Evolutionary conservation across 495 filamentous ascomycete species (phyloP).

Genomic region (Aspergillus cavernicola): DNA sequence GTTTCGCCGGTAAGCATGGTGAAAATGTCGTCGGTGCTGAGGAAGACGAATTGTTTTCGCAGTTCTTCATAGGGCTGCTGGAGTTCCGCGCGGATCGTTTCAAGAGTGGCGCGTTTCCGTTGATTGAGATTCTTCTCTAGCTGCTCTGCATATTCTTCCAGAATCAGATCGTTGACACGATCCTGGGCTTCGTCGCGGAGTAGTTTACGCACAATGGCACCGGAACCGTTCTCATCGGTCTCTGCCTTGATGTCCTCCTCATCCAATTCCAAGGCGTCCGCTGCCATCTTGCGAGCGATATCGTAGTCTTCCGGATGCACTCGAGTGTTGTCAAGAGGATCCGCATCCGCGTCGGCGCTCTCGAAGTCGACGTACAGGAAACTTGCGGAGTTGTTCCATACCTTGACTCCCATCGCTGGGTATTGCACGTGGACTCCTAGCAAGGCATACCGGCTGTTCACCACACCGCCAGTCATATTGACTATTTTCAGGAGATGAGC

Average conservation of each 20-base stretch:
- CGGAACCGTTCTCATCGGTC: conserved; percentile 78
- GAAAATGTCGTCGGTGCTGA: conserved; percentile 80
- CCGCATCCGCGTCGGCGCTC: conserved; percentile 66
- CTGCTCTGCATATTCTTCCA: conserved; percentile 96
- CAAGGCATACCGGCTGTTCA: conserved; percentile 77
- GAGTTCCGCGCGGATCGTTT: conserved; percentile 92
- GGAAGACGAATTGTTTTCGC: conserved; percentile 69
- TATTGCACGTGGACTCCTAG: conserved; percentile 79
- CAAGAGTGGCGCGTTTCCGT: conserved; percentile 91
- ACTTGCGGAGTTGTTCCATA: conserved; percentile 95
- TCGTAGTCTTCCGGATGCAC: conserved; percentile 99
- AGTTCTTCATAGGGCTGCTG: conserved; percentile 92
- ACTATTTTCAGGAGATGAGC: conserved; percentile 84
- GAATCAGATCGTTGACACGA: conserved; percentile 90
- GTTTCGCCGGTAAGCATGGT: conserved; percentile 97
- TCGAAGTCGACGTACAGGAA: conserved; percentile 90
- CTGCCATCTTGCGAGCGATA: conserved; percentile 94
- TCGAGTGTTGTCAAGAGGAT: conserved; percentile 93
- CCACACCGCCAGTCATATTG: conserved; percentile 78
- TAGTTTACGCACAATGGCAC: conserved; percentile 86
- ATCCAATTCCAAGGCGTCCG: conserved; percentile 91
- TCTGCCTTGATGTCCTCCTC: conserved; percentile 97
- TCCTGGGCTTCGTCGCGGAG: conserved; percentile 89
- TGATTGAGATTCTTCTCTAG: conserved; percentile 88
- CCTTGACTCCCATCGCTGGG: conserved; percentile 79